Evolutionary conservation across 1,284 basidiomycete species (phyloP), one percentile per base, ranked within the genome.

Genomic region (Tilletiopsis washingtonensis): DNA sequence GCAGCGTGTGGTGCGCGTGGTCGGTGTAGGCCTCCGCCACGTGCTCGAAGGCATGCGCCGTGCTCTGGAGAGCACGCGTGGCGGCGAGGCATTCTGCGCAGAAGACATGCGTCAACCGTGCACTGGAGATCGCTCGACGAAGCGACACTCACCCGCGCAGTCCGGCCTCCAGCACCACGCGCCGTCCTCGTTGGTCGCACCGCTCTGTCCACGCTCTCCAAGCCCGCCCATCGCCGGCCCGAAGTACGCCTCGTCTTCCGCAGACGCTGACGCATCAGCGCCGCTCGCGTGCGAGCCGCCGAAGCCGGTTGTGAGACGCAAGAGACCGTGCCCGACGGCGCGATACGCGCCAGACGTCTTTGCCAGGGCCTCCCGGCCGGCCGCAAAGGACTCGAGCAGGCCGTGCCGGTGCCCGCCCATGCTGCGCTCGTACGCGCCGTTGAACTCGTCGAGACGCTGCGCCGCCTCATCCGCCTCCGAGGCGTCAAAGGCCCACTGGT

Each of bases 131-230:
- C n/a, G n/a, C n/a, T n/a, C n/a, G n/a, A n/a, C n/a, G n/a, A n/a
- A n/a, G n/a, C n/a, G n/a, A n/a, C 29, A 34, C 29, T 9, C 29
- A 34, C 29, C 29, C 83, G 79, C 74, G 69, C 84, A 88, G 2
- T 78, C 78, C 51, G 88, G 85, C 19, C 82, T 77, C 86, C 87
- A 91, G 71, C 86, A 88, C 85, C 88, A 87, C 1, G 84, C 86
- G 1, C 84, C 83, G 19, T 85, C 80, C 12, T 79, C 77, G 62
- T 88, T 89, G 51, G 82, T 70, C 26, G 56, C 65, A 3, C 54
- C 64, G 17, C 71, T 71, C n/a, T 75, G 76, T 14, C 77, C 75
- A 2, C 79, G 75, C 21, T 78, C 78, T 14, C 80, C 56, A 2
- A 81, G 21, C 78, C 79, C 40, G 39, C 57, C 49, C 57, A 57